Evolutionary conservation across 1,284 basidiomycete genomes (phyloP), one percentile per base, ranked within the genome.

Genomic region (Stygiomarasmius scandens): DNA sequence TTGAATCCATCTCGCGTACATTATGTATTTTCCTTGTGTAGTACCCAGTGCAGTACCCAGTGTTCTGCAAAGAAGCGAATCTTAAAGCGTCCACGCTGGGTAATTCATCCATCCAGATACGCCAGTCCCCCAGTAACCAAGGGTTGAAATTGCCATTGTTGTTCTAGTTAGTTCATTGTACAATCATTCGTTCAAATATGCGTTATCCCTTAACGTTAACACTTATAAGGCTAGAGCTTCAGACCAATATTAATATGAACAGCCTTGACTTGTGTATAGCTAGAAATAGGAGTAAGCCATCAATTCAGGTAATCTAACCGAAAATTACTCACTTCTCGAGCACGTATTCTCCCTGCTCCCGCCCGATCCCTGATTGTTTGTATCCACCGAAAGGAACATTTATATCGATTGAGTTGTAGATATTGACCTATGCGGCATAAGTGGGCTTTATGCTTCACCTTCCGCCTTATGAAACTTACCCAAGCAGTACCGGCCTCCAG

Each of bases 321-420:
- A 50, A 19, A 6, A 54, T 24, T n/a, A 54, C 52, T 53, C 54
- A 86, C 81, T 82, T 80, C 56, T 69, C 71, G 56, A 93, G 67
- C 8, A 88, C 90, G 68, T 91, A 89, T 67, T 90, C 84, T 48
- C 91, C 91, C 49, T 89, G 72, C 73, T 93, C 90, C 56, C 90
- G 82, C 8, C 91, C 91, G 49, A 91, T 84, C 54, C 89, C 88
- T 12, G 77, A 80, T 67, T 86, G 82, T 79, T 92, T 93, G 82
- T 78, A 92, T 32, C 91, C 92, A 55, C 92, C 90, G 71, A 93
- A 93, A 9, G 89, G 88, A 32, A 88, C 71, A 50, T 77, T 74
- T 20, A 80, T 69, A 67, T 83, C 67, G 29, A 88, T 69, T 66
- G 77, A 71, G 74, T 89, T 90, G 67, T 79, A 78, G 62, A 81